Percentiles rank a stretch among this genome's conserved stretches.
Evolutionary conservation across 2,329 filamentous ascomycete species (phyloP).

Genomic region (Lojkania enalia): DNA sequence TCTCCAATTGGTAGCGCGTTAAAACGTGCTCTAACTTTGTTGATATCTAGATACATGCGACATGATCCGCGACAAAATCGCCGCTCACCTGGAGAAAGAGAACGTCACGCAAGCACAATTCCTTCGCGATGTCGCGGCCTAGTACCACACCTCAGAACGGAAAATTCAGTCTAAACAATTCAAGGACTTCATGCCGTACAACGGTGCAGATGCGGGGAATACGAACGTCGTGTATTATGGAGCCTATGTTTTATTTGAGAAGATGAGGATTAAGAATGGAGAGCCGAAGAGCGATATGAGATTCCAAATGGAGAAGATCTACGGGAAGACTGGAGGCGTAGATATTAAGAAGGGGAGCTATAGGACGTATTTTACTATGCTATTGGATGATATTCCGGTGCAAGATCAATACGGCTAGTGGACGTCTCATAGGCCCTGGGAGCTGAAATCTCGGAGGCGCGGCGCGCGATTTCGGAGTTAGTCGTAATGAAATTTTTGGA

Average conservation of each 20-base stretch:
- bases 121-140: no score
- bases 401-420: slow-evolving; percentile 5
- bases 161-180: no score
- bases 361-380: neutral
- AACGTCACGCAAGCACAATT: no score
- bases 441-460: neutral
- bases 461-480: no score
- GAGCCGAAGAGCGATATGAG: slow-evolving; percentile 58
- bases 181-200: no score
- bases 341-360: slow-evolving; percentile 5
- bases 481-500: no score
- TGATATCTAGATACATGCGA: no score
- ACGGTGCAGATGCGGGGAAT: slow-evolving; percentile 54
- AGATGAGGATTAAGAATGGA: slow-evolving; percentile 55
- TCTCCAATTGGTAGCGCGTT: no score
- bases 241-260: slow-evolving; percentile 63
- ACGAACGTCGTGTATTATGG: slow-evolving; percentile 57
- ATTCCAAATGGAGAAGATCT: slow-evolving; percentile 54
- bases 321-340: slow-evolving; percentile 10
- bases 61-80: no score
- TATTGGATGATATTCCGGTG: neutral
- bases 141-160: no score
- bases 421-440: neutral
- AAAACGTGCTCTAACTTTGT: no score
- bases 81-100: no score